Base-by-base conservation (phyloP, 2,329 filamentous ascomycete species). In the Fusarium caatingaense region DNA sequence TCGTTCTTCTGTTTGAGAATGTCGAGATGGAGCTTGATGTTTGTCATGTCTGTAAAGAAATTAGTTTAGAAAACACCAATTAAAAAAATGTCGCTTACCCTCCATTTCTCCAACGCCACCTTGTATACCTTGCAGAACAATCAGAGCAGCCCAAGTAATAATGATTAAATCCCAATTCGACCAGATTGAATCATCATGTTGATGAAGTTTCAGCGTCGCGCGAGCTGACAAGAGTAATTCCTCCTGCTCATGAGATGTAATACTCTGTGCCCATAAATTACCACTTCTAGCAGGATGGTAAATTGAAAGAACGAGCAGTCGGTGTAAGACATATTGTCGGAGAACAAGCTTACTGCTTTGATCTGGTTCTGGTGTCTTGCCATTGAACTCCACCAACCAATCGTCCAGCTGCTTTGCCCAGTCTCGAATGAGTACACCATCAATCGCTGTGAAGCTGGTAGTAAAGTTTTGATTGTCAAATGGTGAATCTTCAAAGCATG, bases 91-190 rank as follows among this genome's bases (percentile, higher is more conserved):
- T 13, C 4, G 0, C 42, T 21, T 32, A 57, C 60, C 60, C 12
- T 64, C 60, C 8, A 64, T n/a, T 25, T 64, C 60, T 6, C 60
- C 60, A 3, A 32, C 49, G 7, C 59, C 60, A 3, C 60, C 60
- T 40, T 64, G 60, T 27, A 64, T 27, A 0, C 60, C 60, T 20
- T 64, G 60, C 4, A 64, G 8, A 4, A 64, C 60, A 0, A 64
- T 64, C 11, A 64, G 21, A 4, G 60, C 60, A 8, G 60, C 60
- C 60, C 60, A 64, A 0, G 58, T 63, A 12, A 64, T 64, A 21
- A 64, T 64, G 7, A 64, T 64, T 11, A 64, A 25, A 11, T 64
- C 60, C 60, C 60, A 64, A 7, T 64, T 64, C 0, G 59, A 62
- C 61, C 61, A 64, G 0, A 64, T 64, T 1, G 49, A 64, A 18